A percentile compares a stretch with the other conserved stretches of the same genome.
phyloP scores from a whole-genome alignment of 345 rosid species.

The Hibiscus syriacus region DNA sequence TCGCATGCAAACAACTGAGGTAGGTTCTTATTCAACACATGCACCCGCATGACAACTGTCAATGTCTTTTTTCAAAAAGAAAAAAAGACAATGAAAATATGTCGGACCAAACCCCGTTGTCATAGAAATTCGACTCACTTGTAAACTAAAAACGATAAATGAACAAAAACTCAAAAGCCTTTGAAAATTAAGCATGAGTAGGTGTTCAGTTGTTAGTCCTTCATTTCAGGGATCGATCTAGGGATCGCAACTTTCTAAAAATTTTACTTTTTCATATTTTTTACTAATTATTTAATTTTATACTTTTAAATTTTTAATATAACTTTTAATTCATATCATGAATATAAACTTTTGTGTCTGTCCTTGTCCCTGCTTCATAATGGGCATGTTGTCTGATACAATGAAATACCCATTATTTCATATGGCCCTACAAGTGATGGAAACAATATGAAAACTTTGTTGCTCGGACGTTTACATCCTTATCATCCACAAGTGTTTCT shows the following conservation, averaged over 20 bases:
- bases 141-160: background rate
- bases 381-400: too few species aligned
- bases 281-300: too few species aligned
- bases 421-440: slow-evolving; percentile 5
- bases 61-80: background rate
- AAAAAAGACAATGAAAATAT: background rate
- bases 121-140: background rate
- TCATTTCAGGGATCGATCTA: too few species aligned
- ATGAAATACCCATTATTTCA: background rate
- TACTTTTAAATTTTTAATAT: too few species aligned
- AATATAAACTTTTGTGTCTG: too few species aligned
- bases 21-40: slow-evolving; percentile 15
- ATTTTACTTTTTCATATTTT: too few species aligned
- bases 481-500: background rate
- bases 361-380: too few species aligned
- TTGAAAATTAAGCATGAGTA: background rate
- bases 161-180: background rate
- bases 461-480: slow-evolving; percentile 3
- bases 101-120: background rate
- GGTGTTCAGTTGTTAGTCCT: background rate
- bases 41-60: slow-evolving; percentile 14
- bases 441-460: background rate
- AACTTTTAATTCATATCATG: too few species aligned
- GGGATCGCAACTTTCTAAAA: too few species aligned
- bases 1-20: too few species aligned